Evolutionary conservation across 495 filamentous ascomycete species (phyloP).

Genomic region (Aspergillus hancockii): DNA sequence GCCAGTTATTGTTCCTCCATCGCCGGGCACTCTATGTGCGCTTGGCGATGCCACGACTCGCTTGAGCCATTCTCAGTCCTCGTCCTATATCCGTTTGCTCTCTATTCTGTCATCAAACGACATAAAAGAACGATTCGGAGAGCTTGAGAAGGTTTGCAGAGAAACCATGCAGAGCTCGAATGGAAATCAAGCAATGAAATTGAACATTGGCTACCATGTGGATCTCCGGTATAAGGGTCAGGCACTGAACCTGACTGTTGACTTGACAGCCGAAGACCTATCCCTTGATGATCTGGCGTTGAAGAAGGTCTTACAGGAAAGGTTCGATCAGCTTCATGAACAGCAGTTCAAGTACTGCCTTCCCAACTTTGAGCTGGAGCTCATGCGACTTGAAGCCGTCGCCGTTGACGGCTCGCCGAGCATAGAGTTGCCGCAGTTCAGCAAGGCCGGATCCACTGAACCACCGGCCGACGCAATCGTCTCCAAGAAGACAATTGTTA

Average conservation of each 20-base stretch:
- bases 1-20: slow-evolving; percentile 53
- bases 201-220: slow-evolving; percentile 38
- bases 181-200: slow-evolving; percentile 20
- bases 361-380: slow-evolving; percentile 43
- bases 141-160: slow-evolving; percentile 22
- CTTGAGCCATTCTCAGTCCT: slow-evolving; percentile 45
- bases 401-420: slow-evolving; percentile 40
- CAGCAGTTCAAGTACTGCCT: slow-evolving; percentile 51
- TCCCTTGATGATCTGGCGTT: slow-evolving; percentile 18
- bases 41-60: slow-evolving; percentile 51
- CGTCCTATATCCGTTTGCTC: slow-evolving; percentile 42
- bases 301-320: slow-evolving; percentile 30
- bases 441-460: slow-evolving; percentile 17
- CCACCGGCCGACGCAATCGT: slow-evolving; percentile 36
- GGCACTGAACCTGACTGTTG: slow-evolving; percentile 45
- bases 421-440: slow-evolving; percentile 40
- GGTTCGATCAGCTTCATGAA: slow-evolving; percentile 44
- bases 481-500: slow-evolving; percentile 35
- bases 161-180: slow-evolving; percentile 23
- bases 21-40: slow-evolving; percentile 51
- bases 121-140: slow-evolving; percentile 25
- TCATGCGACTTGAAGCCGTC: slow-evolving; percentile 48
- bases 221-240: slow-evolving; percentile 53
- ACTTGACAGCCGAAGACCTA: slow-evolving; percentile 34
- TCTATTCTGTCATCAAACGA: slow-evolving; percentile 29